phyloP scores from a whole-genome alignment of 78 protist genomes.

The Guillardia theta region DNA sequence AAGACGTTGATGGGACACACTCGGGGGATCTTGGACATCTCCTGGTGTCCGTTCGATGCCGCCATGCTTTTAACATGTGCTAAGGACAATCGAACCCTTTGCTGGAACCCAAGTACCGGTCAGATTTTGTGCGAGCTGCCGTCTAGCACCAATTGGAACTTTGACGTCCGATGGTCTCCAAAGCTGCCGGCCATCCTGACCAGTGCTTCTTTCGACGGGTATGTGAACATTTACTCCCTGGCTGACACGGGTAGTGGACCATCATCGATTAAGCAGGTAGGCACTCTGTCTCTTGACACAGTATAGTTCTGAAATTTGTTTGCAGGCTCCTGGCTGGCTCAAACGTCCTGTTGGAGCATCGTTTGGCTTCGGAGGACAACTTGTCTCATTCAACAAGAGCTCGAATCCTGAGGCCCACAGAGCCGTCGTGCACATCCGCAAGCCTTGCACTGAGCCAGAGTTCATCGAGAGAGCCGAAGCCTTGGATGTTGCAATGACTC shows the following conservation, averaged over 20 bases:
- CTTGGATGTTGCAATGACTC: neutral
- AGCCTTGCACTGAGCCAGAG: neutral
- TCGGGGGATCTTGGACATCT: slow-evolving; percentile 67
- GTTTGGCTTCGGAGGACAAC: slow-evolving; percentile 89
- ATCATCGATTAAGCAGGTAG: neutral
- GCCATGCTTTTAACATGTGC: slow-evolving; percentile 74
- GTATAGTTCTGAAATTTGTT: neutral
- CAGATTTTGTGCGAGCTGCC: slow-evolving; percentile 44
- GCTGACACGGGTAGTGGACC: slow-evolving; percentile 22
- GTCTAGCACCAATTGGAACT: slow-evolving; percentile 68
- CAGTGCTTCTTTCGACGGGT: slow-evolving; percentile 73
- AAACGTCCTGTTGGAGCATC: slow-evolving; percentile 65
- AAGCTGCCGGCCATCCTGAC: slow-evolving; percentile 21
- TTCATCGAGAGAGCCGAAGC: neutral
- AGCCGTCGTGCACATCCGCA: neutral
- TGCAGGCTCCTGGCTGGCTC: slow-evolving; percentile 11
- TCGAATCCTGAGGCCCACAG: neutral
- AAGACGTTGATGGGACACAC: slow-evolving; percentile 71
- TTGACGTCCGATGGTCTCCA: slow-evolving; percentile 90
- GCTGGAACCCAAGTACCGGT: slow-evolving; percentile 82
- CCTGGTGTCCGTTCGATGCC: slow-evolving; percentile 87
- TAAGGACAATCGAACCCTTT: slow-evolving; percentile 84
- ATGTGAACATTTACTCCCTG: slow-evolving; percentile 53
- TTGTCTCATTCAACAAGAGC: slow-evolving; percentile 57
- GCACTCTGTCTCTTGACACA: neutral